Percentiles rank a stretch among this genome's conserved stretches.
Conservation (phyloP, 2,329 filamentous ascomycete genomes). For the Seiridium cupressi region DNA sequence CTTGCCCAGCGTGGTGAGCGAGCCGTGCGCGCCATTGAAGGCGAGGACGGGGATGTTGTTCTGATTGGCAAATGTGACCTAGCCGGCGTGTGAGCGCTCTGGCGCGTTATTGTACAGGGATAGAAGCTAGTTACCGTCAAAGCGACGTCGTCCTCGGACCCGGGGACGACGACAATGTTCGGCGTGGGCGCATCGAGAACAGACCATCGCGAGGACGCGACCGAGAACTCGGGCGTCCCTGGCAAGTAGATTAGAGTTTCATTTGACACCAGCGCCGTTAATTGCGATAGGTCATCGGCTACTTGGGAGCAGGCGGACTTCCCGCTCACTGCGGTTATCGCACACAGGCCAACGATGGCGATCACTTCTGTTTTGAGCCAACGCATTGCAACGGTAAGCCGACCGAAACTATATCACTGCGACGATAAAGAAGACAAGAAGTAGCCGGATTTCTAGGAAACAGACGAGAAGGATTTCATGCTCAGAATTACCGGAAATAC, state of each 20-base stretch:
- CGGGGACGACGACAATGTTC: constrained; percentile 32
- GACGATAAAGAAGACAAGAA: no score
- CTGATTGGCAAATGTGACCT: constrained; percentile 48
- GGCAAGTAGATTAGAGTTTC: background rate
- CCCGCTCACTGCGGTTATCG: background rate
- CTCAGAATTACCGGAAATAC: no score
- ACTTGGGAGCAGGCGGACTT: background rate
- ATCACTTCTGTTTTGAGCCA: background rate
- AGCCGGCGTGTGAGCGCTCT: background rate
- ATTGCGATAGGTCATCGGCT: background rate
- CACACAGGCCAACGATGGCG: background rate
- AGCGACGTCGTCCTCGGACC: constrained; percentile 32
- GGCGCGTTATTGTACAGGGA: background rate
- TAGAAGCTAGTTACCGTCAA: constrained; percentile 26
- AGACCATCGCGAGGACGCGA: constrained; percentile 29
- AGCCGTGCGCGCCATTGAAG: constrained; percentile 51
- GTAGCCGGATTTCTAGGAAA: no score
- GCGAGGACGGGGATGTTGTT: constrained; percentile 49
- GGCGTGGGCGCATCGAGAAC: constrained; percentile 26
- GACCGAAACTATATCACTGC: background rate
- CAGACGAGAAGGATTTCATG: no score
- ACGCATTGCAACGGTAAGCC: background rate
- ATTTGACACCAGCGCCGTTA: background rate
- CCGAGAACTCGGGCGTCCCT: constrained; percentile 17
- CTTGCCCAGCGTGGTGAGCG: constrained; percentile 44